Evolutionary conservation across 768 basidiomycete genomes (phyloP), one percentile per base, ranked within the genome.

Genomic region (Mrakia frigida): DNA sequence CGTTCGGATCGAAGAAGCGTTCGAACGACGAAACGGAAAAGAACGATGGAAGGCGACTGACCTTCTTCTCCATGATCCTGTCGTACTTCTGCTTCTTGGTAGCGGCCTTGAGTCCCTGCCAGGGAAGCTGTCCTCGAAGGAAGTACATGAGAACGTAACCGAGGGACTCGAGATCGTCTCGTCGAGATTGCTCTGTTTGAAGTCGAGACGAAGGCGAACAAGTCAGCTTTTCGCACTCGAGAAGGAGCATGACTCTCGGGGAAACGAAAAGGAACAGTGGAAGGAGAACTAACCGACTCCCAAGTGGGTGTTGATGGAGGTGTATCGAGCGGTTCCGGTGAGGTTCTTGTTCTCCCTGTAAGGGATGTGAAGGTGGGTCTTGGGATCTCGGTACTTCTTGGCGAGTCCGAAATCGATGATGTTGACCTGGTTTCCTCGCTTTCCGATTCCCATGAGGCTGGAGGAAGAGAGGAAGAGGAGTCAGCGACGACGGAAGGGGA

Each of bases 41-140:
- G 9, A 37, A 56, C 39, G 35, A 39, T n/a, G n/a, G n/a, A n/a
- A n/a, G n/a, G n/a, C 3, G 25, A 50, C 52, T 74, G 94, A 99
- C 98, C 89, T 99, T 99, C 89, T 99, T 99, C 86, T 99, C 97
- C 97, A 99, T 99, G 86, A 99, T 99, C 78, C 97, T 91, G 85
- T 98, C 97, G 85, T 98, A 98, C 87, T 99, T 99, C 88, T 99
- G 97, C 89, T 99, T 99, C 93, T 99, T 99, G 77, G 97, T 99
- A 56, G 96, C 96, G 77, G 97, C 97, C 87, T 99, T 99, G 83
- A 99, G 89, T 77, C 97, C 97, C 85, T 99, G 97, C 96, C 96
- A 99, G 43, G 96, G 96, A 61, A 99, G 89, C 75, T 93, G 91
- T 69, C 96, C 97, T 79, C 96, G 94, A 79, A 99, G 91, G 89